These are phyloP conservation scores for Cantharellus cinnabarinus DNA, from an alignment of 768 basidiomycete species.

Conservation along the genomic window DNA sequence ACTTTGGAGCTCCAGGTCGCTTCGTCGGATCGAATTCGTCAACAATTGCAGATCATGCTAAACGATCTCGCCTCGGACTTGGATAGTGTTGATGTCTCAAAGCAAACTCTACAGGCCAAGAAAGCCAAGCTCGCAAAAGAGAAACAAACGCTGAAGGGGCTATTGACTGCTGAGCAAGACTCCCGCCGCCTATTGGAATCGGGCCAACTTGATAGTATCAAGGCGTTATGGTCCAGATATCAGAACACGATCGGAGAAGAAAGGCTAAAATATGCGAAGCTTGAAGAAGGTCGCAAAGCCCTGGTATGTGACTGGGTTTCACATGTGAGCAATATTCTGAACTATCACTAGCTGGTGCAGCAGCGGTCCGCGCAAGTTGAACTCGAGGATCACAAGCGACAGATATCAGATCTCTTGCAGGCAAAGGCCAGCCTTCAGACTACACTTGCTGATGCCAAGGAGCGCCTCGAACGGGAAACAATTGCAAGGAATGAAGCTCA, in stretches of 20 bases:
- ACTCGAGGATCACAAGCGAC: conserved; percentile 40
- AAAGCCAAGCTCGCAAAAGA: conserved; percentile 35
- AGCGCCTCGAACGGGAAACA: conserved; percentile 33
- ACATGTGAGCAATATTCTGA: background rate
- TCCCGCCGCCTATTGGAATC: conserved; percentile 39
- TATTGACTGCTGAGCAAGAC: conserved; percentile 42
- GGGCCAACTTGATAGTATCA: conserved; percentile 41
- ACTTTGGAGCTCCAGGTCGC: conserved; percentile 47
- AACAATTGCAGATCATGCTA: conserved; percentile 39
- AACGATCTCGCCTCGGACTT: conserved; percentile 39
- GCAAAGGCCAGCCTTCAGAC: conserved; percentile 37
- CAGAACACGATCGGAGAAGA: conserved; percentile 37
- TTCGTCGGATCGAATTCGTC: conserved; percentile 44
- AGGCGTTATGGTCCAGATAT: conserved; percentile 47
- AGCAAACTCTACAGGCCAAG: conserved; percentile 37
- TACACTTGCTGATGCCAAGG: conserved; percentile 32
- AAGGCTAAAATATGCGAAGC: conserved; percentile 36
- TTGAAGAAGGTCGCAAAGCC: conserved; percentile 53
- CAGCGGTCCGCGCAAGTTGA: conserved; percentile 45
- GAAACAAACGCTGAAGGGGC: conserved; percentile 31
- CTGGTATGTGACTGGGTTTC: conserved; percentile 26
- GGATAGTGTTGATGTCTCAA: conserved; percentile 44
- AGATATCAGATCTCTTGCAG: conserved; percentile 36
- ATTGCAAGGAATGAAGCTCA: conserved; percentile 36
- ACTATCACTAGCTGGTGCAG: conserved; percentile 33